phyloP scores from a whole-genome alignment of 306 rosid genomes.

The Cyamopsis tetragonoloba region DNA sequence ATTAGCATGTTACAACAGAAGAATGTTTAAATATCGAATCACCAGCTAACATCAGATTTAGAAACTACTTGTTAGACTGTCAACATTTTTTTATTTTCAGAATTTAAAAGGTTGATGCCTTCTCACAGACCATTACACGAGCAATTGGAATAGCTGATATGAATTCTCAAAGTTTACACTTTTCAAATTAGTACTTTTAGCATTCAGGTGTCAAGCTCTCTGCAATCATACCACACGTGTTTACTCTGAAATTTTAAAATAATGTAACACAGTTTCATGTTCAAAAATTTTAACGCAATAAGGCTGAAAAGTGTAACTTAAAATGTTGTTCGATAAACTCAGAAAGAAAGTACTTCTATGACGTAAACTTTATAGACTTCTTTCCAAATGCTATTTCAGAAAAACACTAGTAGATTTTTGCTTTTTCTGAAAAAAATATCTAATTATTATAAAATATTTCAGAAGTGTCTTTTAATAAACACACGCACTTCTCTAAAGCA shows the following conservation, averaged over 20 bases:
- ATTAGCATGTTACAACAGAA: neutral
- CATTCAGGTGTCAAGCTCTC: neutral
- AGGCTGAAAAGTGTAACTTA: neutral
- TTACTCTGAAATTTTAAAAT: neutral
- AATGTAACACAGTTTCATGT: neutral
- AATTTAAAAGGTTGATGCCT: neutral
- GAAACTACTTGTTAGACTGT: neutral
- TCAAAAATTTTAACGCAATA: conserved; percentile 1
- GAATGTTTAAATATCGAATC: neutral
- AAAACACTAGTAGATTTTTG: neutral
- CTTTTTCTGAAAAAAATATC: neutral
- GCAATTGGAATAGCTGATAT: neutral
- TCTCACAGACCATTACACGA: neutral
- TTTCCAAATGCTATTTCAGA: neutral
- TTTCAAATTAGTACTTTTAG: neutral
- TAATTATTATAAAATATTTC: neutral
- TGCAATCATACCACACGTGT: neutral
- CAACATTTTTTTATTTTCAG: neutral
- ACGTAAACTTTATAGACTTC: neutral
- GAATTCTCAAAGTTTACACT: neutral
- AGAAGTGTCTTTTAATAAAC: neutral
- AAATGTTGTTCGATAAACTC: neutral
- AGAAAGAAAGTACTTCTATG: neutral
- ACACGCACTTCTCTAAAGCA: neutral
- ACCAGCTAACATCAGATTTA: neutral